Evolutionary conservation across 345 rosid genomes (phyloP).

Genomic region (Capsella bursapastoris): DNA sequence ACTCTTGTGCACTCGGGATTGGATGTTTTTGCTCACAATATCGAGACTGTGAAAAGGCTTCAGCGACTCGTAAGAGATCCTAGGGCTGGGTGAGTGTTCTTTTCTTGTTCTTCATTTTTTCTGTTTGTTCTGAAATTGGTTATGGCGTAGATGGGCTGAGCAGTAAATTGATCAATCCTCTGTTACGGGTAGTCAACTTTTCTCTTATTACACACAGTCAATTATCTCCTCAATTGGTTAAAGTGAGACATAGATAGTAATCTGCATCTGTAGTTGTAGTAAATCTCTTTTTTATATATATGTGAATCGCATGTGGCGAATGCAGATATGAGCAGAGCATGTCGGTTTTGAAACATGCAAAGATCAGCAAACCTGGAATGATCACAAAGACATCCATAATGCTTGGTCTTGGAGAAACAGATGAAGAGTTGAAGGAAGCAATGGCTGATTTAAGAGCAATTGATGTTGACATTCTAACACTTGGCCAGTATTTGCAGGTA

Average conservation of each 20-base stretch:
- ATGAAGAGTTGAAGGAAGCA: slow-evolving; percentile 79
- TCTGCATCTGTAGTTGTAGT: slow-evolving; percentile 18
- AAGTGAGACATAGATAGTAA: neutral
- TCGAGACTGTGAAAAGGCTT: slow-evolving; percentile 94
- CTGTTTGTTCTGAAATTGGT: neutral
- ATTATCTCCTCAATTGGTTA: neutral
- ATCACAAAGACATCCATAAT: slow-evolving; percentile 95
- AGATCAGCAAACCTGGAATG: slow-evolving; percentile 79
- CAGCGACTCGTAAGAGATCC: slow-evolving; percentile 98
- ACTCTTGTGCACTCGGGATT: slow-evolving; percentile 76
- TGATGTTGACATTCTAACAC: slow-evolving; percentile 88
- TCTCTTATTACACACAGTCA: slow-evolving; percentile 20
- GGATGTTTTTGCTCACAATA: slow-evolving; percentile 95
- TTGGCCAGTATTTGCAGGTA: slow-evolving; percentile 99
- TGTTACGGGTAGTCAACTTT: neutral
- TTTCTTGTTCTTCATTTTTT: neutral
- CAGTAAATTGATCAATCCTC: slow-evolving; percentile 8
- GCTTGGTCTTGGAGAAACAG: slow-evolving; percentile 99
- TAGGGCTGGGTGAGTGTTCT: slow-evolving; percentile 81
- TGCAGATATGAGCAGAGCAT: slow-evolving; percentile 95
- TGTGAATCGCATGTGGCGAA: slow-evolving; percentile 30
- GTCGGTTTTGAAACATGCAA: slow-evolving; percentile 85
- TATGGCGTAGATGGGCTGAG: slow-evolving; percentile 13
- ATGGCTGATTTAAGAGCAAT: slow-evolving; percentile 93
- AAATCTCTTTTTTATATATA: slow-evolving; percentile 11